A percentile compares a stretch with the other conserved stretches of the same genome.
Evolutionary conservation across 495 filamentous ascomycete genomes (phyloP).

Genomic region (Ramalina peruviana): DNA sequence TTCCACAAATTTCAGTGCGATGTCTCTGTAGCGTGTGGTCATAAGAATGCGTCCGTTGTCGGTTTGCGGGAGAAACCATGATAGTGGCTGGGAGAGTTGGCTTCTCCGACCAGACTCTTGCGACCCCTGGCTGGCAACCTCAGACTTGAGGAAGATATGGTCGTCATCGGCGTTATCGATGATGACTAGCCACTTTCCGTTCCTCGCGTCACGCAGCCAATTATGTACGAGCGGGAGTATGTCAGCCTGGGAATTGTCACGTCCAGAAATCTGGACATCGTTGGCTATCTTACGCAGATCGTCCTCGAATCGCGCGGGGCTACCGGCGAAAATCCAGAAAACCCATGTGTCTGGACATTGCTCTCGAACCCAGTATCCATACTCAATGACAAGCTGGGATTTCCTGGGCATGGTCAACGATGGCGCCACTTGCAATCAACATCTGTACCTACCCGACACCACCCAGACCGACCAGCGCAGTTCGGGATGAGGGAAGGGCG

Average conservation of each 20-base stretch:
- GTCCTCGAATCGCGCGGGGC: constrained; percentile 25
- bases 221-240: constrained; percentile 26
- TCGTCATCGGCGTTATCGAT: constrained; percentile 34
- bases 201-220: constrained; percentile 26
- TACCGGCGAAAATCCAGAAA: constrained; percentile 37
- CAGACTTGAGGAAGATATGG: constrained; percentile 14
- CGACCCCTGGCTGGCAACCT: constrained; percentile 7
- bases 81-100: constrained; percentile 8
- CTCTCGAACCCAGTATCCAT: constrained; percentile 23
- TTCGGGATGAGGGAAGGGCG: constrained; percentile 9
- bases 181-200: constrained; percentile 28
- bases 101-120: constrained; percentile 3
- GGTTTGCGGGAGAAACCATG: constrained; percentile 24
- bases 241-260: constrained; percentile 26
- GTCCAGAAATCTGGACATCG: constrained; percentile 20
- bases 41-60: constrained; percentile 26
- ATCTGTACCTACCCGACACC: constrained; percentile 9
- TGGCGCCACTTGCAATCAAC: background rate
- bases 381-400: constrained; percentile 27
- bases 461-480: constrained; percentile 10
- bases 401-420: constrained; percentile 17
- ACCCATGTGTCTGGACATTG: constrained; percentile 30
- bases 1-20: constrained; percentile 21
- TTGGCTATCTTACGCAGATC: constrained; percentile 28
- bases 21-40: constrained; percentile 23